phyloP scores from a whole-genome alignment of 139 green algal genomes.

The Edaphochlamys debaryana region DNA sequence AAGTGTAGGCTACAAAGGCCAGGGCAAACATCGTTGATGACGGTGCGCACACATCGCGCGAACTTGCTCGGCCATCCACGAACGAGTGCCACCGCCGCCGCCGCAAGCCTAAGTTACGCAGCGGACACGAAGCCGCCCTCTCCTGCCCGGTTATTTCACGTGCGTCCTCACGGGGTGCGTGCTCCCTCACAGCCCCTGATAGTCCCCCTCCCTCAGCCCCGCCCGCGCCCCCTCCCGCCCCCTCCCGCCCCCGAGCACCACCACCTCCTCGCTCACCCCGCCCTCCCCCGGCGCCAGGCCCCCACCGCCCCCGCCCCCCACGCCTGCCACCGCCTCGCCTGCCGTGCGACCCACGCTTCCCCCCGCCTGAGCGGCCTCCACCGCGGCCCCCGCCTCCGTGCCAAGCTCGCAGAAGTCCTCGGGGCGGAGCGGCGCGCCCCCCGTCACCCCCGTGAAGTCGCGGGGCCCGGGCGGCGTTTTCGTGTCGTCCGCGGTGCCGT shows the following conservation, averaged over 20 bases:
- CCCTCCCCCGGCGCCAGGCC: not conserved
- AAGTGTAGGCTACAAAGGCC: too few relatives aligned
- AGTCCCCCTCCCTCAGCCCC: too few relatives aligned
- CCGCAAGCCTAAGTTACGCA: too few relatives aligned
- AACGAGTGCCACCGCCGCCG: too few relatives aligned
- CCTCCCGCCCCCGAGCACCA: not conserved
- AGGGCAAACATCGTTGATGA: too few relatives aligned
- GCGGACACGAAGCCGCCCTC: too few relatives aligned
- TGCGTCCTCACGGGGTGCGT: too few relatives aligned
- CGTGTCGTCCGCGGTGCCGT: not conserved
- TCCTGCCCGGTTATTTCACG: too few relatives aligned
- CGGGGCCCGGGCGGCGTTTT: not conserved
- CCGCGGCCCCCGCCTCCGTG: not conserved
- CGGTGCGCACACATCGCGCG: too few relatives aligned
- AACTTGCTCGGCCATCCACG: too few relatives aligned
- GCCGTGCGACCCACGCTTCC: not conserved
- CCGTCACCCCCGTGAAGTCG: not conserved
- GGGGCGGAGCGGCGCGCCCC: not conserved
- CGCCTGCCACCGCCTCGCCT: not conserved
- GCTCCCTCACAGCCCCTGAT: too few relatives aligned
- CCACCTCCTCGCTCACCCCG: slow-evolving; percentile 12
- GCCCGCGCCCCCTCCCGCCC: not conserved
- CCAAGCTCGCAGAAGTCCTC: slow-evolving; percentile 23
- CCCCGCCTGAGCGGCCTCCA: slow-evolving; percentile 1
- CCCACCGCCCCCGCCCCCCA: not conserved